Conservation (phyloP, 176 grass and related monocot species). For the Metroxylon sagu region DNA sequence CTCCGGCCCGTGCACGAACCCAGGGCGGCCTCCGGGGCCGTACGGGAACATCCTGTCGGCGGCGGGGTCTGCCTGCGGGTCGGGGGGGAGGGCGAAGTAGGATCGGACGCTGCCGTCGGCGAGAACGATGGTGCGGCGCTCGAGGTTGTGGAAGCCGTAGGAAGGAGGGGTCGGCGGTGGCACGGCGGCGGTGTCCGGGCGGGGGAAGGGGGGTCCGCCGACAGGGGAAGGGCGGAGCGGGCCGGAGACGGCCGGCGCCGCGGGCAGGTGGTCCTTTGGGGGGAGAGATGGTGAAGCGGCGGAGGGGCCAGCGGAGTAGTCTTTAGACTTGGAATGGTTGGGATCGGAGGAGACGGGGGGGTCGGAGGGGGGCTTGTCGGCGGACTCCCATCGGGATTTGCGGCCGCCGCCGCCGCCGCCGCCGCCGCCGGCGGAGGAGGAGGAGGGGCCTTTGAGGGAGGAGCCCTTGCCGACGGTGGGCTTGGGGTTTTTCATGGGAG, state of each 20-base stretch:
- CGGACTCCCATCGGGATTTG: constrained; percentile 20
- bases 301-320: constrained; percentile 40
- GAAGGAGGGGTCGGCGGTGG: constrained; percentile 25
- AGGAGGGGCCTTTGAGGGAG: neutral
- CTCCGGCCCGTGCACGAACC: constrained; percentile 19
- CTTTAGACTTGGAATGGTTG: constrained; percentile 17
- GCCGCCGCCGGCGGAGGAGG: neutral
- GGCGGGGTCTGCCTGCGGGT: constrained; percentile 41
- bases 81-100: constrained; percentile 78
- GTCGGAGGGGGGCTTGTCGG: neutral
- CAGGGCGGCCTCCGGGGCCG: constrained; percentile 8
- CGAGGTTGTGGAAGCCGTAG: constrained; percentile 30
- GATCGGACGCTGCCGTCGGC: constrained; percentile 71
- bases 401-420: neutral
- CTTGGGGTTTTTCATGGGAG: constrained; percentile 22
- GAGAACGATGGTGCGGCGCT: constrained; percentile 47
- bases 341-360: neutral
- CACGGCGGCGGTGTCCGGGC: constrained; percentile 21
- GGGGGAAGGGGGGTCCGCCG: neutral
- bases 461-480: constrained; percentile 1
- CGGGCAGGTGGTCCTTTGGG: neutral
- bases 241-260: constrained; percentile 19
- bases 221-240: constrained; percentile 28
- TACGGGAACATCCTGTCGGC: constrained; percentile 12
- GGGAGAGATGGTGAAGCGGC: too few species aligned